A percentile compares a stretch with the other conserved stretches of the same genome.
Evolutionary conservation across 2,329 filamentous ascomycete genomes (phyloP).

Genomic region (Dothistroma pini): DNA sequence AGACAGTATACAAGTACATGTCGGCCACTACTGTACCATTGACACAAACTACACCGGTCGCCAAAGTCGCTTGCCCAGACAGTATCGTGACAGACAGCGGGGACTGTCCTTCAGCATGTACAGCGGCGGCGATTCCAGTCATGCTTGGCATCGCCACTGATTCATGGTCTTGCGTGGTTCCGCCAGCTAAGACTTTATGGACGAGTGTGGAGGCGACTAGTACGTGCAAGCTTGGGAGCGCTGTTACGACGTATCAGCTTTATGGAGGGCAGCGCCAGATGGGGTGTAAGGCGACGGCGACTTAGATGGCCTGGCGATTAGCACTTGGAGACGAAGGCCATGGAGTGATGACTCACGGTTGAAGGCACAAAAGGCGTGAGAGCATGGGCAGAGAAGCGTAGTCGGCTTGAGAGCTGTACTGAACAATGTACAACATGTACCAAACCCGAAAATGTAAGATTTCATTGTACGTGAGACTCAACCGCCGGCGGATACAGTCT

Average conservation of each 20-base stretch:
- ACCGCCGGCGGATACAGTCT: too few species aligned
- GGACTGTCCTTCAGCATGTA: conserved; percentile 15
- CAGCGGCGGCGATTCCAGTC: conserved; percentile 9
- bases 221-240: conserved; percentile 9
- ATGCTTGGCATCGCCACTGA: conserved; percentile 15
- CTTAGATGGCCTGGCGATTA: not conserved
- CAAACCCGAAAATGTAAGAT: too few species aligned
- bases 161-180: conserved; percentile 10
- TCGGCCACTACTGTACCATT: conserved; percentile 3
- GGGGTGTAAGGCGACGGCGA: conserved; percentile 6
- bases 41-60: not conserved
- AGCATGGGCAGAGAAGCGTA: too few species aligned
- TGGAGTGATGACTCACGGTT: too few species aligned
- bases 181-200: conserved; percentile 2
- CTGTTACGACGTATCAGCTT: conserved; percentile 9
- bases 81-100: conserved; percentile 5
- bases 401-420: too few species aligned
- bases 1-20: conserved; percentile 9
- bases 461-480: too few species aligned
- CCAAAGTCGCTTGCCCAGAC: conserved; percentile 5
- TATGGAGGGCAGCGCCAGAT: conserved; percentile 7
- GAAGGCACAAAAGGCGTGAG: too few species aligned
- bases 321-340: too few species aligned
- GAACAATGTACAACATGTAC: too few species aligned
- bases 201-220: conserved; percentile 13